phyloP scores from a whole-genome alignment of 805 yeast genomes.

The Wickerhamiella azyma region DNA sequence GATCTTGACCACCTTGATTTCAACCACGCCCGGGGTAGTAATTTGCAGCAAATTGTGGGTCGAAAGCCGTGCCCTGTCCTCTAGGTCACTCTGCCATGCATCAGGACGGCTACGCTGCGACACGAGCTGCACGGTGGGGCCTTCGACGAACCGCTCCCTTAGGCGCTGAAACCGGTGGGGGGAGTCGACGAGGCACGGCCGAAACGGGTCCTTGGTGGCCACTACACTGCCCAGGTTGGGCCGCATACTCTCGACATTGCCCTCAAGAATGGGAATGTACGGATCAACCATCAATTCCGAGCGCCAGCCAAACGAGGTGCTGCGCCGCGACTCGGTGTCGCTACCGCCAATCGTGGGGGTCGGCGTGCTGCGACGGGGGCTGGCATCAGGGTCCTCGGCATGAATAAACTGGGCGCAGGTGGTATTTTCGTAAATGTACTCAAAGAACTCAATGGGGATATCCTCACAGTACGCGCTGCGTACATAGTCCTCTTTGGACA shows the following conservation, averaged over 20 bases:
- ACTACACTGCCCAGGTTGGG: constrained; percentile 22
- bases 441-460: constrained; percentile 26
- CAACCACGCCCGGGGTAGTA: constrained; percentile 27
- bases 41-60: constrained; percentile 19
- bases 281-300: constrained; percentile 24
- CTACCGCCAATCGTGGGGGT: constrained; percentile 13
- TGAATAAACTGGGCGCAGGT: constrained; percentile 44
- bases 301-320: constrained; percentile 26
- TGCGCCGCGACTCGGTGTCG: constrained; percentile 21
- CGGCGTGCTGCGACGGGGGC: background rate
- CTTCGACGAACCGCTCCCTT: constrained; percentile 21
- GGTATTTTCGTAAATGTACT: constrained; percentile 55
- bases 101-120: constrained; percentile 29
- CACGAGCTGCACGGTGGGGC: constrained; percentile 26
- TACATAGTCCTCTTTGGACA: constrained; percentile 50
- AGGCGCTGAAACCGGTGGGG: constrained; percentile 18
- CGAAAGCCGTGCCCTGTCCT: constrained; percentile 14
- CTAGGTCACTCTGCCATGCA: constrained; percentile 19
- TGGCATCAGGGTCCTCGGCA: constrained; percentile 23
- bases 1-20: constrained; percentile 27
- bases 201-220: constrained; percentile 21
- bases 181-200: constrained; percentile 15
- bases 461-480: constrained; percentile 30
- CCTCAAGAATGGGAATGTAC: constrained; percentile 26
- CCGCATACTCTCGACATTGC: constrained; percentile 24